Base-by-base conservation (phyloP, 192 early-diverging fungal genomes). In the Umbelopsis ramanniana region DNA sequence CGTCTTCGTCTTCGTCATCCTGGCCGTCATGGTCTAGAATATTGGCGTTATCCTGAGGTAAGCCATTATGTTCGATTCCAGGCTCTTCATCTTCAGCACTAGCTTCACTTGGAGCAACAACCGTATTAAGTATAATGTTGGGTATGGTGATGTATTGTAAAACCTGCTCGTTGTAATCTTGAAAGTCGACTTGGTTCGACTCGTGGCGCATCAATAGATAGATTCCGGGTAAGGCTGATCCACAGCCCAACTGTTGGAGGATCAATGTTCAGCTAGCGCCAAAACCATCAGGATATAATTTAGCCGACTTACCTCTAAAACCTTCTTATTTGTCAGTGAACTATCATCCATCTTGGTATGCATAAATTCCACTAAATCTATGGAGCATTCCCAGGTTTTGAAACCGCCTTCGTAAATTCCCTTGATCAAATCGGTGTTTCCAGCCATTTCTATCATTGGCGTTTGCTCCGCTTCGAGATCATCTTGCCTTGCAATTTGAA, bases 361-460 rank as follows among this genome's bases (percentile, higher is more conserved):
- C 21, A 95, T 74, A 70, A 88, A 94, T 53, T 86, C 76, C 21
- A 96, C 86, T 60, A 98, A 80, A 82, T 98, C 97, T 37, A 93
- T 69, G 10, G 93, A 89, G 76, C 96, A 97, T 75, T 98, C 97
- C 97, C 97, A 98, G 0, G 97, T 98, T 81, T 98, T 98, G 68
- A 97, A 86, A 14, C 97, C 97, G 47, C 90, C 97, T 76, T 97
- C 97, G 73, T 98, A 98, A 5, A 94, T 92, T 14, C 95, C 95
- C 66, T 88, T 85, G 43, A 98, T 88, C 6, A 98, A 76, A 79
- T 98, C 97, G 57, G 79, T 87, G 47, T 82, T 83, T 23, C 76
- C 83, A 11, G 81, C 77, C 24, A 87, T 50, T 9, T 83, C 80
- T 29, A 88, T 71, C 76, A 88, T 83, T 9, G 50, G 37, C 1